Base-by-base conservation (phyloP, 1,139 yeast species). In the Kurtzmaniella natalensis region DNA sequence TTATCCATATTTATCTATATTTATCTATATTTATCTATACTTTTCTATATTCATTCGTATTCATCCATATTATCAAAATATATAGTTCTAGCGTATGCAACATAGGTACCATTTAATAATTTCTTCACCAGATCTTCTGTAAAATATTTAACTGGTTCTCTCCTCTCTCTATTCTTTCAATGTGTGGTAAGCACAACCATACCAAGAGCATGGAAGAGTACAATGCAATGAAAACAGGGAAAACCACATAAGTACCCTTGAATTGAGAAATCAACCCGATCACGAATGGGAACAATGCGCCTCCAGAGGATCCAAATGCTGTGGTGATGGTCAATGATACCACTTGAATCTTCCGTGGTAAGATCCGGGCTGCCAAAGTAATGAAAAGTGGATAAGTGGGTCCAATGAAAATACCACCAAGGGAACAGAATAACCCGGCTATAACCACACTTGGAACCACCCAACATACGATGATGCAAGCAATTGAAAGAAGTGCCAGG, bases 261-360 rank as follows among this genome's bases (percentile, higher is more conserved):
- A 45, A 56, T 46, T 76, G 72, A n/a, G 78, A 66, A 20, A 73
- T 54, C 38, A 76, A 54, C 25, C 82, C 82, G 19, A 73, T 70
- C 16, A 76, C 36, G 42, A 77, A 76, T 10, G 82, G 82, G 42
- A 76, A 65, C 3, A 75, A 45, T 3, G 81, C 80, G 2, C 81
- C 82, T 6, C 82, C 82, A 19, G 76, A 65, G 2, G 78, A 68
- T 1, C 82, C 82, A 53, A 76, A 74, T 0, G 81, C 81, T 0
- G 81, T 71, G 46, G 66, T 66, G 24, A 77, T 65, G 1, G 81
- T 75, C 37, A 76, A 50, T 0, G 78, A 64, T 26, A 73, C 65
- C 27, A 72, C 70, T 42, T 72, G 78, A 35, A 75, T 73, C 47
- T 70, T 74, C 38, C 80, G 52, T 1, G 81, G 81, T 24, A 76